Percentiles rank a stretch among this genome's conserved stretches.
phyloP scores from a whole-genome alignment of 192 early-diverging fungal species.

The Funneliformis mosseae region DNA sequence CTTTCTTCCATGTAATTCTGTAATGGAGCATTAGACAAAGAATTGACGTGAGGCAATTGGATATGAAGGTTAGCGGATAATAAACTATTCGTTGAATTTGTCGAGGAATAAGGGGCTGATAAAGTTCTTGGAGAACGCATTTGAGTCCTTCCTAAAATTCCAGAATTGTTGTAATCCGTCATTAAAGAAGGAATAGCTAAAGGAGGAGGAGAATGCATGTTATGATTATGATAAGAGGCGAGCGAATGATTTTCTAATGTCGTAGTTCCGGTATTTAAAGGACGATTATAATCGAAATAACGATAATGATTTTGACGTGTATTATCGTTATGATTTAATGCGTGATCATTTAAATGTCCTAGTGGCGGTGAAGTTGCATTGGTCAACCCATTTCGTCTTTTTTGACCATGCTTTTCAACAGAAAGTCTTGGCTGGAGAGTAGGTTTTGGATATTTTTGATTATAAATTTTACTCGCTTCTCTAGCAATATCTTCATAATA shows the following conservation, averaged over 20 bases:
- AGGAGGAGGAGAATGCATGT: slow-evolving; percentile 3
- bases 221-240: not conserved
- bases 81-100: not conserved
- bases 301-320: not conserved
- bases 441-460: slow-evolving; percentile 21
- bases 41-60: slow-evolving; percentile 11
- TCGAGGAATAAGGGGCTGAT: not conserved
- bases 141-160: not conserved
- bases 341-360: no score
- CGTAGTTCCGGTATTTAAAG: not conserved
- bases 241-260: not conserved
- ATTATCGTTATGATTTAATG: not conserved
- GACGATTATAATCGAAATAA: slow-evolving; percentile 10
- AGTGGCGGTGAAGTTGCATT: not conserved
- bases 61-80: not conserved
- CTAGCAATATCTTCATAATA: slow-evolving; percentile 13
- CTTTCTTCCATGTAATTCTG: slow-evolving; percentile 2
- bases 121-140: not conserved
- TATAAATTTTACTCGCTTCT: slow-evolving; percentile 23
- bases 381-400: not conserved
- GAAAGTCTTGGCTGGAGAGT: not conserved
- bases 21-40: not conserved
- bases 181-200: not conserved
- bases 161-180: not conserved
- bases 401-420: not conserved